phyloP scores from a whole-genome alignment of 1,139 yeast genomes.

The Geotrichum cucujoidarum region DNA sequence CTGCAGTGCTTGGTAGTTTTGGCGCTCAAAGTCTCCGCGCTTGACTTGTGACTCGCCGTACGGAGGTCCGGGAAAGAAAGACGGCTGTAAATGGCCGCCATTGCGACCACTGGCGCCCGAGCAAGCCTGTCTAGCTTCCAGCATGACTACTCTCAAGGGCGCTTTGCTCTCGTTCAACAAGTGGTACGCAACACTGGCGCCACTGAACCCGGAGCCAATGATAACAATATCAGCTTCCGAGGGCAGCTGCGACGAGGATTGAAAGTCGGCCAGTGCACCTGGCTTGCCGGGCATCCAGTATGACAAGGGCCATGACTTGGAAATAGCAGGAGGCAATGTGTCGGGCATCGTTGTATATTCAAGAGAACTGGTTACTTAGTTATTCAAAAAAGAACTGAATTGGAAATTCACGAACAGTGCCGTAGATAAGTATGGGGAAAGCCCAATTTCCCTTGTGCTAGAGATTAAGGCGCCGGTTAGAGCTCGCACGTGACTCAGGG shows the following conservation, averaged over 20 bases:
- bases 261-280: slow-evolving; percentile 22
- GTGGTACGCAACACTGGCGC: slow-evolving; percentile 40
- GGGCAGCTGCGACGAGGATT: slow-evolving; percentile 29
- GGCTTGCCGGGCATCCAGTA: slow-evolving; percentile 23
- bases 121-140: slow-evolving; percentile 43
- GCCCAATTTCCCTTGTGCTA: too few relatives aligned
- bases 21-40: slow-evolving; percentile 29
- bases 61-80: slow-evolving; percentile 28
- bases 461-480: too few relatives aligned
- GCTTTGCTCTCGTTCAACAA: slow-evolving; percentile 26
- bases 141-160: slow-evolving; percentile 31
- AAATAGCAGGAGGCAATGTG: slow-evolving; percentile 13
- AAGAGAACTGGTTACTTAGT: too few relatives aligned
- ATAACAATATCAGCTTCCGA: slow-evolving; percentile 36
- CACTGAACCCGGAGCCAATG: slow-evolving; percentile 44
- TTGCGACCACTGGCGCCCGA: slow-evolving; percentile 49
- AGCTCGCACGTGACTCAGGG: too few relatives aligned
- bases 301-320: slow-evolving; percentile 19
- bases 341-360: too few relatives aligned
- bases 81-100: slow-evolving; percentile 47
- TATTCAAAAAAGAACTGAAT: too few relatives aligned
- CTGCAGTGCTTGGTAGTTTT: slow-evolving; percentile 26
- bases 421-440: too few relatives aligned
- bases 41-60: slow-evolving; percentile 26
- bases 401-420: too few relatives aligned